phyloP scores from a whole-genome alignment of 73 alveolate genomes.

The Effrenium voratum region DNA sequence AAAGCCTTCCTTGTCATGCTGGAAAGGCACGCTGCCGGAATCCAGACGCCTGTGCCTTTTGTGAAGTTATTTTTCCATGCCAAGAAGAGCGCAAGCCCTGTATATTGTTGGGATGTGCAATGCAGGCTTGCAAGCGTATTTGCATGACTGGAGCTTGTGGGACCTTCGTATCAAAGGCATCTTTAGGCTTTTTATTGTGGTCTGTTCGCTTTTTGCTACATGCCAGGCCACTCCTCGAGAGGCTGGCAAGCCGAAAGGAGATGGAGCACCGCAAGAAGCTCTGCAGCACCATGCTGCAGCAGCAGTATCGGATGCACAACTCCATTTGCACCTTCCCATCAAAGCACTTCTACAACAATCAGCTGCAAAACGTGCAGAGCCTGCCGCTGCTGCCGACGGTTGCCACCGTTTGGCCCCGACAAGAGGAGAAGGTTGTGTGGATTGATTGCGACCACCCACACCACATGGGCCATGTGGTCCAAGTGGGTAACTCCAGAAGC shows the following conservation, averaged over 20 bases:
- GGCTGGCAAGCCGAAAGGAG: conserved; percentile 51
- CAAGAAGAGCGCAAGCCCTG: too few relatives aligned
- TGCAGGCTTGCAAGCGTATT: too few relatives aligned
- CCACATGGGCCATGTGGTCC: conserved; percentile 27
- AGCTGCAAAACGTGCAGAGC: conserved; percentile 31
- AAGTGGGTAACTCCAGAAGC: conserved; percentile 61
- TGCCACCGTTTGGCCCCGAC: conserved; percentile 47
- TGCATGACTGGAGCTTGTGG: too few relatives aligned
- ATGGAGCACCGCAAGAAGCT: neutral
- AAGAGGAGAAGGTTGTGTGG: conserved; percentile 37
- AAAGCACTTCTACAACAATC: conserved; percentile 38
- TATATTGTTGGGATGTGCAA: too few relatives aligned
- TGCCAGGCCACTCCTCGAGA: conserved; percentile 55
- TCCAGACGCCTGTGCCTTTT: too few relatives aligned
- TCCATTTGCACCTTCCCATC: conserved; percentile 46
- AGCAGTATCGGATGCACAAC: conserved; percentile 55
- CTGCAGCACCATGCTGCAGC: conserved; percentile 26
- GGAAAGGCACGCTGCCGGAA: conserved; percentile 61
- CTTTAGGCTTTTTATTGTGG: too few relatives aligned
- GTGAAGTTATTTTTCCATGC: too few relatives aligned
- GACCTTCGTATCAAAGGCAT: too few relatives aligned
- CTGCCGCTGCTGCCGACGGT: conserved; percentile 3
- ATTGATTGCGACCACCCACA: conserved; percentile 55
- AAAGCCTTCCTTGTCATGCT: conserved; percentile 58
- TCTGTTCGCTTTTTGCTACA: too few relatives aligned